Evolutionary conservation across 2,329 filamentous ascomycete genomes (phyloP).

Genomic region (Beauveria sp.): DNA sequence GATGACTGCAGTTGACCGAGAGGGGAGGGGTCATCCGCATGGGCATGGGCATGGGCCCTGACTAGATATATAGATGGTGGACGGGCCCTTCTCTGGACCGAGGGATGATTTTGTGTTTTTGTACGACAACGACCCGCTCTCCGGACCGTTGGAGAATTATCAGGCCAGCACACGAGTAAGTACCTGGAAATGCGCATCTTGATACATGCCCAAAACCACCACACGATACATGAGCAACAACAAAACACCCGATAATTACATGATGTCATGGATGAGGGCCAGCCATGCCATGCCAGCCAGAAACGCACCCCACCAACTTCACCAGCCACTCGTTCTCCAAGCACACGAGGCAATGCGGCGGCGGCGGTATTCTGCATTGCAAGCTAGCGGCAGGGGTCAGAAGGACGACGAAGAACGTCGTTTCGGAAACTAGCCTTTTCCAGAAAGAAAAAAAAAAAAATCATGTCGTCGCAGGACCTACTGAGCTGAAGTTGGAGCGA

Average conservation of each 20-base stretch:
- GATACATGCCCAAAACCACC: neutral
- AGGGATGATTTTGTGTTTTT: no score
- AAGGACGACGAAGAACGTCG: neutral
- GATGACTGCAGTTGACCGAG: conserved; percentile 5
- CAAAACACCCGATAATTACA: neutral
- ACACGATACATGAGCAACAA: neutral
- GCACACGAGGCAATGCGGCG: neutral
- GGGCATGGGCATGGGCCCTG: neutral
- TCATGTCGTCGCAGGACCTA: neutral
- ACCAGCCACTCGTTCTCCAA: neutral
- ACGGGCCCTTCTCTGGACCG: no score
- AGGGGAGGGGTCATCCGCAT: neutral
- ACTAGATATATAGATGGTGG: neutral
- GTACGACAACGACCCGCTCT: no score
- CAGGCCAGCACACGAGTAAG: no score
- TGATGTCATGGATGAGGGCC: neutral
- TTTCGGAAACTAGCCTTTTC: neutral
- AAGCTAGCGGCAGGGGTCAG: neutral
- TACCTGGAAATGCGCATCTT: neutral
- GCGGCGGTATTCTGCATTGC: neutral
- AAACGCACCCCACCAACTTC: neutral
- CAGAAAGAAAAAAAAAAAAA: neutral
- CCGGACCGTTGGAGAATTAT: no score
- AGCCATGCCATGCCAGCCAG: neutral
- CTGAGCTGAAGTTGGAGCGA: neutral